These are phyloP conservation scores for Xylaria arbuscula DNA, from an alignment of 2,329 filamentous ascomycete genomes.

Conservation along the genomic window DNA sequence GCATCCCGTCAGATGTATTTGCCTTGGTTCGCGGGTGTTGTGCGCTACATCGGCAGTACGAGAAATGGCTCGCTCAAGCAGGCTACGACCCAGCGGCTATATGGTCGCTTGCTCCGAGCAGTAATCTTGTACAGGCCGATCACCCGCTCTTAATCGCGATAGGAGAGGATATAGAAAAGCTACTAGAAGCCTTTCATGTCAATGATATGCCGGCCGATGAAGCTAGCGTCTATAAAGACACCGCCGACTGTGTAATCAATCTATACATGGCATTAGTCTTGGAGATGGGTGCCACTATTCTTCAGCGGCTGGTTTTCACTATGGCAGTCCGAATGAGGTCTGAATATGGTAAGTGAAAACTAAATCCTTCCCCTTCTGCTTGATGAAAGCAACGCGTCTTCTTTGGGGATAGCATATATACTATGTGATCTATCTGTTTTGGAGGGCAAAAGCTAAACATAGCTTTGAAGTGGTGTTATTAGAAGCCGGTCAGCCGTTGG, in stretches of 20 bases:
- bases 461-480: slow-evolving; percentile 24
- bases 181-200: slow-evolving; percentile 28
- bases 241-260: slow-evolving; percentile 27
- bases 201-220: slow-evolving; percentile 27
- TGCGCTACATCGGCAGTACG: slow-evolving; percentile 31
- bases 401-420: neutral
- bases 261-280: slow-evolving; percentile 22
- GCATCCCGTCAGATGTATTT: slow-evolving; percentile 28
- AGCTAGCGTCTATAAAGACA: slow-evolving; percentile 21
- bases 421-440: neutral
- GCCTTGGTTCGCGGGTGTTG: slow-evolving; percentile 34
- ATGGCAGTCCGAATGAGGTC: slow-evolving; percentile 32
- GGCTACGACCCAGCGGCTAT: slow-evolving; percentile 27
- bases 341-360: slow-evolving; percentile 30
- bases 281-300: slow-evolving; percentile 14
- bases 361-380: neutral
- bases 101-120: slow-evolving; percentile 16
- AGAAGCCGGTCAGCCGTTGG: slow-evolving; percentile 29
- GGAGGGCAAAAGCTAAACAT: slow-evolving; percentile 21
- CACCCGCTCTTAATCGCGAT: slow-evolving; percentile 27
- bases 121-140: slow-evolving; percentile 1
- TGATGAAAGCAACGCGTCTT: neutral
- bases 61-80: slow-evolving; percentile 25
- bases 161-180: slow-evolving; percentile 27
- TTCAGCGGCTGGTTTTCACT: slow-evolving; percentile 32